A percentile compares a stretch with the other conserved stretches of the same genome.
These are phyloP conservation scores for Coffea canephora DNA, from an alignment of 257 asterid genomes.

Conservation along the genomic window DNA sequence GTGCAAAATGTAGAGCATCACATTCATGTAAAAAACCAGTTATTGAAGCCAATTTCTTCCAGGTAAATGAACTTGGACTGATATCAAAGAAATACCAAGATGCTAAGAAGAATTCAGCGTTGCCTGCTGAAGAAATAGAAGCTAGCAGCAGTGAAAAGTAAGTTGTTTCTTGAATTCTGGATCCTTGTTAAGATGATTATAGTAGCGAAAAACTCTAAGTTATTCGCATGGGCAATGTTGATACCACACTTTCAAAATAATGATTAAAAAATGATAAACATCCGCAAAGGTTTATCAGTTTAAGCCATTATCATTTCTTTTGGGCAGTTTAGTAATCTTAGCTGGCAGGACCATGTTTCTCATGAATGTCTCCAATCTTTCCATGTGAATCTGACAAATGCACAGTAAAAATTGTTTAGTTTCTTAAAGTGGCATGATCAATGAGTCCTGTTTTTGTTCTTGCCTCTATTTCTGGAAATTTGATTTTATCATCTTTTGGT, in stretches of 20 bases:
- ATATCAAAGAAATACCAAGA: not conserved
- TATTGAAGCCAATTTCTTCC: not conserved
- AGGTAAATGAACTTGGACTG: not conserved
- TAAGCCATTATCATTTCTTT: too few relatives aligned
- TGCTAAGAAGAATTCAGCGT: not conserved
- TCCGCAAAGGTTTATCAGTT: too few relatives aligned
- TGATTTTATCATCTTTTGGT: too few relatives aligned
- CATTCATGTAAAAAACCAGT: not conserved
- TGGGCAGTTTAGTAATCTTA: too few relatives aligned
- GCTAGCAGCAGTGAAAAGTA: not conserved
- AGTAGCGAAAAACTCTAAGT: too few relatives aligned
- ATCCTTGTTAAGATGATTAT: too few relatives aligned
- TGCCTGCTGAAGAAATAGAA: not conserved
- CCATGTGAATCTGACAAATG: not conserved
- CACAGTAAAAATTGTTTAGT: too few relatives aligned
- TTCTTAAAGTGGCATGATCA: too few relatives aligned
- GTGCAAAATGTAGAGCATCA: not conserved
- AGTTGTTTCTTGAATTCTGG: not conserved
- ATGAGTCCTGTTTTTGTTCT: too few relatives aligned
- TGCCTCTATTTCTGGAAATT: too few relatives aligned
- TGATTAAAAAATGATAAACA: too few relatives aligned
- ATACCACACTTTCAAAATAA: too few relatives aligned
- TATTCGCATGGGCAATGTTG: not conserved
- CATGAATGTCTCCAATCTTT: not conserved
- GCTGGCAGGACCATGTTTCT: not conserved